phyloP scores from a whole-genome alignment of 306 rosid genomes.

The Sindora glabra region DNA sequence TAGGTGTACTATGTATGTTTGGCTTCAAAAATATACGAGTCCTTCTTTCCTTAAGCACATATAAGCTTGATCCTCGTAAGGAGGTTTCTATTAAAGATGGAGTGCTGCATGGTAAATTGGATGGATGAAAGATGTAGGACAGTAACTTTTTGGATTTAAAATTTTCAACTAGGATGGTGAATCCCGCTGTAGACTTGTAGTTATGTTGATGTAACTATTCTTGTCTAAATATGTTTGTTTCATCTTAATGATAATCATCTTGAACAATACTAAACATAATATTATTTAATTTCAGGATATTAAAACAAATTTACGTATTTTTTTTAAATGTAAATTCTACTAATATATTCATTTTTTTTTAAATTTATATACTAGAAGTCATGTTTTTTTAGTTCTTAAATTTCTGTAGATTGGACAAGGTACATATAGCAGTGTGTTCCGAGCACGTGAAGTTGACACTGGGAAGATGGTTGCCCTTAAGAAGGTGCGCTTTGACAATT shows the following conservation, averaged over 20 bases:
- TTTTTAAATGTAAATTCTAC: background rate
- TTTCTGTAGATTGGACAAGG: slow-evolving; percentile 87
- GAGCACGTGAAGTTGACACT: slow-evolving; percentile 75
- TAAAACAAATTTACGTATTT: background rate
- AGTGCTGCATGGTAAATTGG: background rate
- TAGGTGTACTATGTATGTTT: background rate
- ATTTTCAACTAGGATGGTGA: background rate
- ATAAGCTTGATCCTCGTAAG: background rate
- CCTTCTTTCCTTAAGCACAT: background rate
- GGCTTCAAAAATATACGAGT: background rate
- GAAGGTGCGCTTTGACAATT: slow-evolving; percentile 91
- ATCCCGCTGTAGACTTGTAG: background rate
- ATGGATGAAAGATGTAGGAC: background rate
- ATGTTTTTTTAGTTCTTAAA: background rate
- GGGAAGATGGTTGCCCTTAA: slow-evolving; percentile 84
- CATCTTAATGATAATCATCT: no score
- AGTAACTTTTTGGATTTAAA: background rate
- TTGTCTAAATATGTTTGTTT: no score
- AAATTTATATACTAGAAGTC: slow-evolving; percentile 60
- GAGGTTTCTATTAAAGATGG: background rate
- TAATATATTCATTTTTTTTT: background rate
- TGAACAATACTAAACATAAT: background rate
- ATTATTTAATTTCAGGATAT: background rate
- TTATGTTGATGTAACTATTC: no score
- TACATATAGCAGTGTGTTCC: slow-evolving; percentile 93